These are phyloP conservation scores for Suillus sp. DNA, from an alignment of 768 basidiomycete genomes.

Conservation along the genomic window DNA sequence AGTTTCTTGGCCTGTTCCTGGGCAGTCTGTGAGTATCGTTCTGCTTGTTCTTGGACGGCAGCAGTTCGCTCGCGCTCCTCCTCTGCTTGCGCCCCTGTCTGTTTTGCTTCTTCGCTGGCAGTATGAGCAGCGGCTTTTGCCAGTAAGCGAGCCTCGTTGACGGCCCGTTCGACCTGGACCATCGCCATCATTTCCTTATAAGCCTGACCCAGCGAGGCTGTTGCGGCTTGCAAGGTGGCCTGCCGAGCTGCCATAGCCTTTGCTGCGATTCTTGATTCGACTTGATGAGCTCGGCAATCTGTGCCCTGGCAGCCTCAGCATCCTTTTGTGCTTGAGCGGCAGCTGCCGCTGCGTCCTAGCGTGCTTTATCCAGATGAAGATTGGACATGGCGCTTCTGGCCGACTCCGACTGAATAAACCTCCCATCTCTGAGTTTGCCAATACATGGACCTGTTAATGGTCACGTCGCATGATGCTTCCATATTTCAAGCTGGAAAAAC, in stretches of 20 bases:
- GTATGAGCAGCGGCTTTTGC: slow-evolving; percentile 14
- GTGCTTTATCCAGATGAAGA: neutral
- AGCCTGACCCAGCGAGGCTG: neutral
- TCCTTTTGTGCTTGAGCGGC: slow-evolving; percentile 1
- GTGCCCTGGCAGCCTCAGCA: neutral
- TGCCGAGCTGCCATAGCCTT: neutral
- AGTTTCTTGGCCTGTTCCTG: slow-evolving; percentile 11
- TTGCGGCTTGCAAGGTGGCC: neutral
- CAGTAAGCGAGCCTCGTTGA: slow-evolving; percentile 3
- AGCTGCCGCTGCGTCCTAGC: slow-evolving; percentile 3
- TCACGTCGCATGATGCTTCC: neutral
- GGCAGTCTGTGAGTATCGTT: slow-evolving; percentile 13
- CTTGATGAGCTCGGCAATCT: neutral
- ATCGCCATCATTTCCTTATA: neutral
- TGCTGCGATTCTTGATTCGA: neutral
- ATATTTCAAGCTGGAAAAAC: neutral
- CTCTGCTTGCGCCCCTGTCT: slow-evolving; percentile 9
- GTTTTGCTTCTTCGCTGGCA: slow-evolving; percentile 3
- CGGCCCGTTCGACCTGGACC: neutral
- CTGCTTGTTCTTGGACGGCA: slow-evolving; percentile 15
- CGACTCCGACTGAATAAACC: neutral
- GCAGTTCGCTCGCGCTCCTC: slow-evolving; percentile 17
- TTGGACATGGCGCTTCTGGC: neutral
- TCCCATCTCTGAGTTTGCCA: neutral
- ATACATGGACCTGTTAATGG: neutral